Conservation (phyloP, 352 stramenopile species). For the Discostella stelligera region DNA sequence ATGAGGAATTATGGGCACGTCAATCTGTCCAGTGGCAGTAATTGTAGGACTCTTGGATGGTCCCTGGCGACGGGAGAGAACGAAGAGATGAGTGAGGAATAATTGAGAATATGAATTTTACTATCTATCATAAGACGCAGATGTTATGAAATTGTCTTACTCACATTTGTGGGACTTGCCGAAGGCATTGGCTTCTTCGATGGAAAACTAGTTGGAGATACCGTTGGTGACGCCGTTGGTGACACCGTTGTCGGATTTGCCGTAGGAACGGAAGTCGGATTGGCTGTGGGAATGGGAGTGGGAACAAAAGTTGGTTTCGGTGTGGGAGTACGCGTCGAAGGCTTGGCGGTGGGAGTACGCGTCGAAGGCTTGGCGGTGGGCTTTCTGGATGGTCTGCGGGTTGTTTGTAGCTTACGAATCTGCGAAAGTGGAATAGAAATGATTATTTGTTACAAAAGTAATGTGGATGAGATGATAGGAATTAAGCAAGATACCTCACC, state of each 20-base stretch:
- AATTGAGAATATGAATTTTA: no score
- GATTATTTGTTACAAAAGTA: no score
- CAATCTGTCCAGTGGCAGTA: conserved; percentile 15
- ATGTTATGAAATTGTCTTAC: background rate
- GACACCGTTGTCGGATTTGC: conserved; percentile 8
- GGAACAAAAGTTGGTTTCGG: background rate
- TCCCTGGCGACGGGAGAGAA: background rate
- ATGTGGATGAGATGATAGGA: no score
- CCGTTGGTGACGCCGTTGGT: background rate
- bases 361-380: background rate
- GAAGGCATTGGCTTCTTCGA: conserved; percentile 8
- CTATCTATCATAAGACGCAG: no score
- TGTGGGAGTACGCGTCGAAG: background rate
- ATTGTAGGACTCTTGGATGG: conserved; percentile 11
- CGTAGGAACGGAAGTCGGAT: conserved; percentile 4
- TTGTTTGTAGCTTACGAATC: background rate
- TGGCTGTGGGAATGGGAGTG: background rate
- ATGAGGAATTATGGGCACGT: conserved; percentile 19
- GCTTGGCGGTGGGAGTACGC: background rate
- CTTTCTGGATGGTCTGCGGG: background rate
- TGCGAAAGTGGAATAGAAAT: background rate
- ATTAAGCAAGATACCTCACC: background rate
- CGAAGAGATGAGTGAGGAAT: background rate
- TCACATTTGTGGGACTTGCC: conserved; percentile 19
- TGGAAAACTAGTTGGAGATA: conserved; percentile 14